Evolutionary conservation across 1,284 basidiomycete genomes (phyloP).

Genomic region (Malassezia brasiliensis): DNA sequence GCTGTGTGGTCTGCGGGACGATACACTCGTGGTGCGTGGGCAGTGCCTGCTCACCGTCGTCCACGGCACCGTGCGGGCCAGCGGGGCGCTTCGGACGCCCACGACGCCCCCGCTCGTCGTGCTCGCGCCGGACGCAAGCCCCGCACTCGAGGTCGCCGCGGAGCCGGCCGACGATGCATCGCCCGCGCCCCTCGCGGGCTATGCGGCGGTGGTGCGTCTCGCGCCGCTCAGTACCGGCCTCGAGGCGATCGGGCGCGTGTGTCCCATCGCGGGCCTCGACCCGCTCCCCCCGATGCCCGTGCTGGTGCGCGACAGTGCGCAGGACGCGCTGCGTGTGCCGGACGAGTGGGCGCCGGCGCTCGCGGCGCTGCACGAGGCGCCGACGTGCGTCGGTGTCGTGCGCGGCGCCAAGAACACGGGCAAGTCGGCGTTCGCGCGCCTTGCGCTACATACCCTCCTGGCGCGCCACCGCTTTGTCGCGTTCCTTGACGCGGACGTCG

Average conservation of each 20-base stretch:
- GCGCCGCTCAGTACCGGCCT: constrained; percentile 2
- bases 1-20: constrained; percentile 5
- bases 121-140: constrained; percentile 7
- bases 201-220: neutral
- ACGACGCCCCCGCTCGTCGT: neutral
- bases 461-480: constrained; percentile 58
- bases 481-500: constrained; percentile 81
- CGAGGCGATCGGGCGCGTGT: constrained; percentile 12
- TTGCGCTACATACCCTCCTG: constrained; percentile 64
- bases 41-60: constrained; percentile 2
- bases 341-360: constrained; percentile 1
- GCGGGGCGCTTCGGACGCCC: neutral
- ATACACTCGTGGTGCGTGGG: constrained; percentile 8
- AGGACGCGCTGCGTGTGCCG: constrained; percentile 1
- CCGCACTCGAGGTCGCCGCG: neutral
- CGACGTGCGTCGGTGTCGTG: constrained; percentile 53
- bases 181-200: neutral
- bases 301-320: neutral
- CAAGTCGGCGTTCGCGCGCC: constrained; percentile 75
- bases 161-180: neutral
- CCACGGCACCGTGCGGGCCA: neutral
- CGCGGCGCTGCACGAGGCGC: neutral
- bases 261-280: constrained; percentile 10
- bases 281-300: neutral
- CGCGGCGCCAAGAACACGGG: constrained; percentile 77